Evolutionary conservation across 441 rosid species (phyloP), one percentile per base, ranked within the genome.

Genomic region (Isatis lusitanica): DNA sequence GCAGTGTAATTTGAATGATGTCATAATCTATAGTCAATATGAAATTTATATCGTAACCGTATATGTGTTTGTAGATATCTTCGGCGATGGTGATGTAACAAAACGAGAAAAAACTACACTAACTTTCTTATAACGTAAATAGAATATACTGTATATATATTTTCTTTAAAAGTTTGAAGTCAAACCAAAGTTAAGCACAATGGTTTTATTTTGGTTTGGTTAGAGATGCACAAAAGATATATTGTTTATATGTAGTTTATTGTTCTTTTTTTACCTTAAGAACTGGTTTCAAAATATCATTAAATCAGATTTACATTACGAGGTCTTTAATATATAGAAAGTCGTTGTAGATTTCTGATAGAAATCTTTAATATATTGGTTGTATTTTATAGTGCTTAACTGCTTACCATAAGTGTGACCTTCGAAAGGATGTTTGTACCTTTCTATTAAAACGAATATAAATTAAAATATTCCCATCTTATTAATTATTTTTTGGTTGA

Each of bases 361-460:
- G 24, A 46, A 9, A 7, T 46, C 24, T 16, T 16, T 46, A 7
- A 43, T 16, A 47, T 16, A 46, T 46, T 8, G 3, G 12, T 47
- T 48, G 28, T 33, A 36, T 46, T 46, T 46, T 7, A 46, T 43
- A 43, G n/a, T 6, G 47, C 9, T 50, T 17, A 2, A 10, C 26
- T 6, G 47, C 9, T 50, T 17, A 2, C 24, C 26, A 16, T 17
- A 10, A 26, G 36, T 71, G 71, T 21, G 65, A 46, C 40, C 12
- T 13, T 66, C 7, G 26, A 57, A 74, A 74, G 53, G 53, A 74
- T 66, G 67, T 66, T 28, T 74, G 66, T 46, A 74, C 36, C 51
- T 15, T 59, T 74, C 9, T 48, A 35, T 12, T 57, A 21, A 21
- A 21, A 21, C 24, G 24, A 21, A 21, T 21, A 21, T 21, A 21